Conservation (phyloP, 345 rosid genomes). For the Eucalyptus cladocalyx region DNA sequence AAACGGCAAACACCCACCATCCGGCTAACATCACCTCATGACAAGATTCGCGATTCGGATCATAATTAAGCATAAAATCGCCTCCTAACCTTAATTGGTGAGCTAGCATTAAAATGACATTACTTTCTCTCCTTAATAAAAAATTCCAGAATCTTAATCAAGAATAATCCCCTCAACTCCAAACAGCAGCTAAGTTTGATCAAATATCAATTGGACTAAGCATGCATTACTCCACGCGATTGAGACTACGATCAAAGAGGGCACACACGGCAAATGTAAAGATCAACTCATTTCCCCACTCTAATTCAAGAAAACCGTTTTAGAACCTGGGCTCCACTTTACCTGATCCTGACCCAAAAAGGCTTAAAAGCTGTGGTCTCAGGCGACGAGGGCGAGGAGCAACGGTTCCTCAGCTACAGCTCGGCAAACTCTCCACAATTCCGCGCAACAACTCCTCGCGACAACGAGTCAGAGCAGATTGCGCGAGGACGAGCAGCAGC, state of each 20-base stretch:
- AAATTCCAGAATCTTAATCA: background rate
- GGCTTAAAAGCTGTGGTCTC: background rate
- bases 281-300: background rate
- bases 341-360: background rate
- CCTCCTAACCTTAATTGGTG: background rate
- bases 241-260: background rate
- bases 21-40: background rate
- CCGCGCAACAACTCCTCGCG: background rate
- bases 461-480: background rate
- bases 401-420: background rate
- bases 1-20: background rate
- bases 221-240: background rate
- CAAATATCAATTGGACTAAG: background rate
- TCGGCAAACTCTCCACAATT: background rate
- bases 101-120: background rate
- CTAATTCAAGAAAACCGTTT: background rate
- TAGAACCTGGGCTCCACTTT: background rate
- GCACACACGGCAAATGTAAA: background rate
- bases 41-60: background rate
- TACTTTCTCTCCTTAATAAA: background rate
- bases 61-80: background rate
- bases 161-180: background rate
- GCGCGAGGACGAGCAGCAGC: background rate
- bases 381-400: background rate
- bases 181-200: background rate